Evolutionary conservation across 768 basidiomycete species (phyloP).

Genomic region (Leccinum disarticulatum): DNA sequence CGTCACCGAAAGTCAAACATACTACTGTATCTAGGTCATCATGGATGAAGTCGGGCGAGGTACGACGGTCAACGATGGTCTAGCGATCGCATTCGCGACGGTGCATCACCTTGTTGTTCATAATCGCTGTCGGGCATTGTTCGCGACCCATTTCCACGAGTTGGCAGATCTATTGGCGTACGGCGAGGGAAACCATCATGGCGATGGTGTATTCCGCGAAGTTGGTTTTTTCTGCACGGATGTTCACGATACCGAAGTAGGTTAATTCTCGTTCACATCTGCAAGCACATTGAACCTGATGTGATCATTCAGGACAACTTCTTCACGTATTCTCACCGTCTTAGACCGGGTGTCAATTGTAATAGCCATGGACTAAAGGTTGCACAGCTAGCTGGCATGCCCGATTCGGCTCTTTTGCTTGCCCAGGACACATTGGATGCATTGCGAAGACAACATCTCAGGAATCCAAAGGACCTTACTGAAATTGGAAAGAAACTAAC

Average conservation of each 20-base stretch:
- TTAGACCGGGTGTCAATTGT: conserved; percentile 82
- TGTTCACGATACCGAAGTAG: conserved; percentile 73
- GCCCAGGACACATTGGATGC: conserved; percentile 55
- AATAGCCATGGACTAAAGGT: conserved; percentile 92
- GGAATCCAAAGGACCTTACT: conserved; percentile 30
- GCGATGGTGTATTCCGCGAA: conserved; percentile 50
- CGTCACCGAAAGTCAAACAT: conserved; percentile 5
- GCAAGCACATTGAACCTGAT: neutral
- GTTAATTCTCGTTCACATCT: conserved; percentile 23
- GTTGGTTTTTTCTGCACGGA: conserved; percentile 90
- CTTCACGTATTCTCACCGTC: conserved; percentile 81
- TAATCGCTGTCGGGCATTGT: conserved; percentile 81
- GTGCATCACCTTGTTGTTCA: conserved; percentile 75
- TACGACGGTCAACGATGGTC: conserved; percentile 87
- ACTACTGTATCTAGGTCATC: conserved; percentile 63
- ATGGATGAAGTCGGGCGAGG: conserved; percentile 99
- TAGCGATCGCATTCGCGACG: conserved; percentile 92
- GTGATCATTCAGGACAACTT: conserved; percentile 54
- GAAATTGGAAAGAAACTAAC: conserved; percentile 33
- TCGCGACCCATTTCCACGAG: conserved; percentile 99
- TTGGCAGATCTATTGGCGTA: conserved; percentile 81
- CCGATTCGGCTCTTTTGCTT: conserved; percentile 54
- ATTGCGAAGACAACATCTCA: conserved; percentile 31
- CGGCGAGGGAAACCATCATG: conserved; percentile 38
- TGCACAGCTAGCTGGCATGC: conserved; percentile 85